Evolutionary conservation across 495 filamentous ascomycete genomes (phyloP), one percentile per base, ranked within the genome.

Genomic region (Penicillium taxi): DNA sequence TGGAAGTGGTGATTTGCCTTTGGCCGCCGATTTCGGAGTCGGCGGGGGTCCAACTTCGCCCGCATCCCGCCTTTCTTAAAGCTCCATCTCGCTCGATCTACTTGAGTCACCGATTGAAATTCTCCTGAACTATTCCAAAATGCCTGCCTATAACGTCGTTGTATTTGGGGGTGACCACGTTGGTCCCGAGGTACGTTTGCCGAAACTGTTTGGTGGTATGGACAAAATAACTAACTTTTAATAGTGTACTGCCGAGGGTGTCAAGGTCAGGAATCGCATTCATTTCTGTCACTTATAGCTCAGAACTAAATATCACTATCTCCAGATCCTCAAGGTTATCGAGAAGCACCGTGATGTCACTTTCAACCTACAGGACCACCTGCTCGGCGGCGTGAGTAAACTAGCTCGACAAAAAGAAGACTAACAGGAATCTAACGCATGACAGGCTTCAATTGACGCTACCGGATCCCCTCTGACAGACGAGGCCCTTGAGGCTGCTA

Each of bases 281-380:
- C 16, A 9, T 14, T 18, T 11, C 13, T 43, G n/a, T n/a, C n/a
- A n/a, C n/a, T n/a, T n/a, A n/a, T n/a, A n/a, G n/a, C n/a, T n/a
- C n/a, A n/a, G n/a, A n/a, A n/a, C 31, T 44, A 44, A 32, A 46
- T 40, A 35, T 11, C 11, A 27, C 27, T 29, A 2, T 21, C 5
- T 26, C 4, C 52, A 73, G 60, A 57, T 67, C 45, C 76, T 98
- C 54, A 79, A 79, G 38, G 74, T 80, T 6, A 62, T 98, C 40
- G 81, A 93, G 61, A 73, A 77, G 43, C 58, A 63, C 42, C 77
- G 75, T 45, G 66, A 79, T 43, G 73, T 83, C 52, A 55, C 78
- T 47, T 95, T 98, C 69, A 83, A 96, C 58, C 81, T 96, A 48
- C 77, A 96, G 61, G 79, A 94, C 35, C 90, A 96, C 50, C 74